A percentile compares a stretch with the other conserved stretches of the same genome.
phyloP scores from a whole-genome alignment of 441 rosid genomes.

The Populus hybrid region DNA sequence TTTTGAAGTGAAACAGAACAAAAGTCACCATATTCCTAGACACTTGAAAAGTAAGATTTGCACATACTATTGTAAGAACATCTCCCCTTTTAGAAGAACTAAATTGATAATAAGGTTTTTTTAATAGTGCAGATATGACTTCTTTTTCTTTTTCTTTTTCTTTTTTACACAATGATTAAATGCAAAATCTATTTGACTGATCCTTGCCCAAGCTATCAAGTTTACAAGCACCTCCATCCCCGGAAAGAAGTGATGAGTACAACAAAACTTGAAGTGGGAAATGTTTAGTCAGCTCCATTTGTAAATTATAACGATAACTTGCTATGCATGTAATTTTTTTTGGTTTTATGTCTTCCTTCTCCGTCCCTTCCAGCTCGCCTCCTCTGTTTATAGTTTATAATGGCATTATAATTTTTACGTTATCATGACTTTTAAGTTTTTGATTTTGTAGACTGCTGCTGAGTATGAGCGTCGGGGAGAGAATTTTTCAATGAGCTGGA shows the following conservation, averaged over 20 bases:
- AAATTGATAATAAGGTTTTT: too few relatives aligned
- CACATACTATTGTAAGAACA: too few relatives aligned
- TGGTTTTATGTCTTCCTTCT: background rate
- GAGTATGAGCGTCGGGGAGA: constrained; percentile 88
- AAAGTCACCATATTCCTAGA: too few relatives aligned
- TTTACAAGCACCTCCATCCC: background rate
- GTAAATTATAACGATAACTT: background rate
- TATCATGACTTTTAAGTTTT: background rate
- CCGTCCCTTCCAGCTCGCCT: background rate
- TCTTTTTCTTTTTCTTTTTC: too few relatives aligned
- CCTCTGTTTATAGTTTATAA: background rate
- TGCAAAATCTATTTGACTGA: background rate
- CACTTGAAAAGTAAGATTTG: too few relatives aligned
- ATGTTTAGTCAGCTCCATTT: background rate
- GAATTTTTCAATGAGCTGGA: constrained; percentile 90
- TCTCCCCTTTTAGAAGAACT: too few relatives aligned
- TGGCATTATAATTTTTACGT: background rate
- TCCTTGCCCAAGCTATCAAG: background rate
- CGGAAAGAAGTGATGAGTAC: background rate
- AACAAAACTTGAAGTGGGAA: background rate
- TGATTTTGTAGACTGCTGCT: constrained; percentile 70
- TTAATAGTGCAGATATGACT: too few relatives aligned
- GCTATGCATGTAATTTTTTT: background rate
- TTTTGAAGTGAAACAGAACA: too few relatives aligned
- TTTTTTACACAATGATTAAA: too few relatives aligned